A percentile compares a stretch with the other conserved stretches of the same genome.
phyloP scores from a whole-genome alignment of 352 stramenopile species.

The Phytophthora constricta region DNA sequence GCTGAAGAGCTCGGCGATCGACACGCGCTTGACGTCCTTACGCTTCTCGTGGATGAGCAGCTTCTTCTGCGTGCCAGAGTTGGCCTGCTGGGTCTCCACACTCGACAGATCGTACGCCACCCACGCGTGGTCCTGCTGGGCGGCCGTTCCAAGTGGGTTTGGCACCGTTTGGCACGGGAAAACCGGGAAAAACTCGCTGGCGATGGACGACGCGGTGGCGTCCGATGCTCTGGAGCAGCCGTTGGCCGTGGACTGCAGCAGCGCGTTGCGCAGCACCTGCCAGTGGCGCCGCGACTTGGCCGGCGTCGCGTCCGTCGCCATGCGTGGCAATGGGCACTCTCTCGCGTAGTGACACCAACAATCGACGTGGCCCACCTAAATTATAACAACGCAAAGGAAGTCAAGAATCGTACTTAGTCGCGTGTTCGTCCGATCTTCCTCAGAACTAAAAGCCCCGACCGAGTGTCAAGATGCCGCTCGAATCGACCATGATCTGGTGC shows the following conservation, averaged over 20 bases:
- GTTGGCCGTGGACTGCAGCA: slow-evolving; percentile 41
- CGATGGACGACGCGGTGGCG: slow-evolving; percentile 61
- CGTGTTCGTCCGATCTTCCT: slow-evolving; percentile 35
- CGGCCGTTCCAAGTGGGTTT: slow-evolving; percentile 8
- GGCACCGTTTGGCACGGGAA: slow-evolving; percentile 32
- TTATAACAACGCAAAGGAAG: no score
- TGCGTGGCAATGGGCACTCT: slow-evolving; percentile 22
- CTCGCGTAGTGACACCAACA: no score
- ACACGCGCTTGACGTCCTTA: slow-evolving; percentile 55
- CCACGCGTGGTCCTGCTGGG: slow-evolving; percentile 55
- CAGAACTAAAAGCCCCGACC: slow-evolving; percentile 21
- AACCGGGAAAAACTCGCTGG: slow-evolving; percentile 70
- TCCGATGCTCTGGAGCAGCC: not conserved
- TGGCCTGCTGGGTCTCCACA: not conserved
- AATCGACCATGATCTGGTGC: slow-evolving; percentile 91
- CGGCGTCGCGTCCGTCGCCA: slow-evolving; percentile 6
- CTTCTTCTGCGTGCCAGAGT: not conserved
- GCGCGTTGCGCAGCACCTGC: slow-evolving; percentile 69
- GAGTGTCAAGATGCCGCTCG: slow-evolving; percentile 73
- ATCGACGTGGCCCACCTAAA: no score
- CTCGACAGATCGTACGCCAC: slow-evolving; percentile 43
- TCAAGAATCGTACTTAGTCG: slow-evolving; percentile 7
- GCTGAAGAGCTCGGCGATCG: slow-evolving; percentile 71
- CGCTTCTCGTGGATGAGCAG: slow-evolving; percentile 79
- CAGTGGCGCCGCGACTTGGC: slow-evolving; percentile 67